Evolutionary conservation across 2,329 filamentous ascomycete genomes (phyloP), one percentile per base, ranked within the genome.

Genomic region (Spiromastix sp.): DNA sequence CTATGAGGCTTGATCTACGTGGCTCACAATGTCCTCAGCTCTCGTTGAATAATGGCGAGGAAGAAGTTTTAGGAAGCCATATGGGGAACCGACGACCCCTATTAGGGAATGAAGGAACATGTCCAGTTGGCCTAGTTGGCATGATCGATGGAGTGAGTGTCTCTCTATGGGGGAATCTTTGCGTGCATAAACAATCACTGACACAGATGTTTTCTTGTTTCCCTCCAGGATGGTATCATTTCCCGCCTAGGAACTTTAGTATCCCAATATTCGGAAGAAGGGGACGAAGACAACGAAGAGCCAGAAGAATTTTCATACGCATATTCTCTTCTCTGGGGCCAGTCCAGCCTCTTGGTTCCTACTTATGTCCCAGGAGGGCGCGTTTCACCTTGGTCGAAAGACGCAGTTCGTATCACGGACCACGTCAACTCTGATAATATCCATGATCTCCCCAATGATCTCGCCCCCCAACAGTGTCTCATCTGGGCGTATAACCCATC

Each of bases 231-330:
- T 30, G 27, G 16, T 19, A 24, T 36, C 15, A 36, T 36, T n/a
- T 36, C 34, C 19, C 26, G 34, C 9, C 28, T 36, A 22, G 34
- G 34, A 22, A 22, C 31, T 16, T 12, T 36, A 20, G 34, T 30
- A 30, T 12, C 17, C 10, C 19, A 26, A 3, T 6, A 5, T 13
- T 20, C 34, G 21, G 4, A 15, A 31, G 18, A n/a, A n/a, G n/a
- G n/a, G n/a, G n/a, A n/a, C n/a, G n/a, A n/a, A n/a, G n/a, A n/a
- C n/a, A n/a, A n/a, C n/a, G n/a, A n/a, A n/a, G n/a, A n/a, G n/a
- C n/a, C n/a, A n/a, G n/a, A n/a, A n/a, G 27, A 30, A 31, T 17
- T 8, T 30, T 21, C n/a, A 18, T 11, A 5, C 21, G 7, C 19
- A n/a, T 4, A 8, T 15, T 19, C 24, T 30, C 13, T 10, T 11